A percentile compares a stretch with the other conserved stretches of the same genome.
Evolutionary conservation across 306 rosid species (phyloP).

Genomic region (Datisca glomerata): DNA sequence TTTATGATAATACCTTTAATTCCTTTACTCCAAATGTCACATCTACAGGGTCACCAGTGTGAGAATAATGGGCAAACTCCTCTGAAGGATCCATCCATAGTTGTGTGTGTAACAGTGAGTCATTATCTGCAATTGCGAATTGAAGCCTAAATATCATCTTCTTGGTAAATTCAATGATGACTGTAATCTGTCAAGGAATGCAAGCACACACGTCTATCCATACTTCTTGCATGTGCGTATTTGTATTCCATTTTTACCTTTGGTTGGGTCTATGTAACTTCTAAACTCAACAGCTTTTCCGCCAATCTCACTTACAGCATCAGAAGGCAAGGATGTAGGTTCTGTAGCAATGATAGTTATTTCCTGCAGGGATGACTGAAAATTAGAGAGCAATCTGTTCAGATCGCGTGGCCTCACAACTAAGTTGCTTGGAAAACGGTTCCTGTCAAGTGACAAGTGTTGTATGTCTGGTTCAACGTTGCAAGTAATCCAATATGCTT

Average conservation of each 20-base stretch:
- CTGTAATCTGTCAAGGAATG: neutral
- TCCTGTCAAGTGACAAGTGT: constrained; percentile 75
- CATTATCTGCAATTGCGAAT: constrained; percentile 52
- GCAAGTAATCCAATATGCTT: constrained; percentile 82
- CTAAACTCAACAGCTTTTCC: constrained; percentile 92
- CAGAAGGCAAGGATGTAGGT: constrained; percentile 55
- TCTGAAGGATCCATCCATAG: constrained; percentile 94
- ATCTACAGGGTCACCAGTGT: constrained; percentile 74
- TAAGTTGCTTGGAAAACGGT: constrained; percentile 63
- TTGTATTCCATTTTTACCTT: constrained; percentile 32
- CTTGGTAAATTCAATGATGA: constrained; percentile 8
- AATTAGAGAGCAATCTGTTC: constrained; percentile 72
- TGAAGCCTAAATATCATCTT: constrained; percentile 12
- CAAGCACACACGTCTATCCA: neutral
- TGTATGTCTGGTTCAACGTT: constrained; percentile 82
- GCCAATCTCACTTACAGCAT: constrained; percentile 63
- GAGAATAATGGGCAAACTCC: constrained; percentile 81
- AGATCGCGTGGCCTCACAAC: constrained; percentile 88
- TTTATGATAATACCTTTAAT: constrained; percentile 65
- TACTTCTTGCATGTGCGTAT: constrained; percentile 1
- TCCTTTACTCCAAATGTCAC: constrained; percentile 92
- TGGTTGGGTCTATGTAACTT: constrained; percentile 90
- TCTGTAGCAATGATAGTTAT: constrained; percentile 89
- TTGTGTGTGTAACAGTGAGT: constrained; percentile 69
- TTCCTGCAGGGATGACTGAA: constrained; percentile 93